Evolutionary conservation across 2,329 filamentous ascomycete species (phyloP).

Genomic region (Coniochaeta sp.): DNA sequence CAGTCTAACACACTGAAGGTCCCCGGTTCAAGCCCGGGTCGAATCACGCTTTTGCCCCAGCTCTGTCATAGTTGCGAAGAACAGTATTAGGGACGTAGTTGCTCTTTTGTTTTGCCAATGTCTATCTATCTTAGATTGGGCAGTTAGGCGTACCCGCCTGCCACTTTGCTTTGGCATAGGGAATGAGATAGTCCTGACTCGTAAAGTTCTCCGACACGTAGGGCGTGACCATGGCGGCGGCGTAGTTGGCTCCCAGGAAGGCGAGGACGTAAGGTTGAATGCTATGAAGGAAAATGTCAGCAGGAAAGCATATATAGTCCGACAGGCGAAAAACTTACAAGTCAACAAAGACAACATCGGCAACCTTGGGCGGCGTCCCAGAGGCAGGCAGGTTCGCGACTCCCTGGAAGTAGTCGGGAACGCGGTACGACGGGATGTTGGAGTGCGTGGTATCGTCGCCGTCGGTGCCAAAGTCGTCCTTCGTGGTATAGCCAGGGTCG

Average conservation of each 20-base stretch:
- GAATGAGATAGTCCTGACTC: slow-evolving; percentile 30
- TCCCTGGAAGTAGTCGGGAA: slow-evolving; percentile 43
- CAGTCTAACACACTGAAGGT: slow-evolving; percentile 1
- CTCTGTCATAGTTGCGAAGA: neutral
- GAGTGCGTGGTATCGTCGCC: slow-evolving; percentile 47
- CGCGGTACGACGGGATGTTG: slow-evolving; percentile 34
- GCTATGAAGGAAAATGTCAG: slow-evolving; percentile 14
- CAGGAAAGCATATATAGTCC: neutral
- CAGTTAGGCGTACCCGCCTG: slow-evolving; percentile 28
- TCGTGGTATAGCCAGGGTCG: slow-evolving; percentile 45
- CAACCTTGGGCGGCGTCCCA: slow-evolving; percentile 31
- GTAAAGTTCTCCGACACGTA: slow-evolving; percentile 33
- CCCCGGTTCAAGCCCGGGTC: neutral
- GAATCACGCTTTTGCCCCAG: neutral
- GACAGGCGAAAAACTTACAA: slow-evolving; percentile 28
- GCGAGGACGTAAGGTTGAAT: slow-evolving; percentile 29
- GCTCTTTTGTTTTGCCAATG: neutral
- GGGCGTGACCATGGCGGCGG: slow-evolving; percentile 24
- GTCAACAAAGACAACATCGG: slow-evolving; percentile 48
- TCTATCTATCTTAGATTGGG: slow-evolving; percentile 12
- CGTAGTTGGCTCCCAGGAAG: slow-evolving; percentile 28
- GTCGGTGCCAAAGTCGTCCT: slow-evolving; percentile 48
- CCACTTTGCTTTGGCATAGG: slow-evolving; percentile 31
- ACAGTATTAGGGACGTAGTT: neutral
- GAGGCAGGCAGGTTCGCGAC: slow-evolving; percentile 38